A percentile compares a stretch with the other conserved stretches of the same genome.
Evolutionary conservation across 1,284 basidiomycete species (phyloP).

Genomic region (Rhodotorula sp.): DNA sequence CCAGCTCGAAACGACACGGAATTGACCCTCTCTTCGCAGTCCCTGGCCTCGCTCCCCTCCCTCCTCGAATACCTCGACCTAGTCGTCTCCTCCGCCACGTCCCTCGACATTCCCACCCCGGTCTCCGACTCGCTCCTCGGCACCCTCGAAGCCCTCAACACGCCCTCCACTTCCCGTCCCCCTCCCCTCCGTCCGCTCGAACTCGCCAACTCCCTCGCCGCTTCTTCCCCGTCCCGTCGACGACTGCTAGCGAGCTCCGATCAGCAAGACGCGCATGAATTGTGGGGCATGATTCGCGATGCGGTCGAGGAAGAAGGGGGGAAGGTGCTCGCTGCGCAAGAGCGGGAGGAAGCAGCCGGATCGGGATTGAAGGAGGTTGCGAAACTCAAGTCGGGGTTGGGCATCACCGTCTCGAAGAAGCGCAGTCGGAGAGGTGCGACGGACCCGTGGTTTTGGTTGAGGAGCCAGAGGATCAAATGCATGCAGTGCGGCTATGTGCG

Average conservation of each 20-base stretch:
- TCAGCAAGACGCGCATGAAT: slow-evolving; percentile 92
- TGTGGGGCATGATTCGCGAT: slow-evolving; percentile 87
- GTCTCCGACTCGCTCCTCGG: slow-evolving; percentile 67
- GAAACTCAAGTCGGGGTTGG: slow-evolving; percentile 1
- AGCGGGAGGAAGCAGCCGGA: background rate
- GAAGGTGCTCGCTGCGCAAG: slow-evolving; percentile 52
- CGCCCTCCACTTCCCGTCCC: slow-evolving; percentile 50
- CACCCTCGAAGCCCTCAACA: slow-evolving; percentile 31
- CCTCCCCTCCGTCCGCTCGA: slow-evolving; percentile 65
- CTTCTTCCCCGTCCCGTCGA: slow-evolving; percentile 55
- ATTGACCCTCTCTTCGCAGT: slow-evolving; percentile 4
- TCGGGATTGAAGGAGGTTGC: background rate
- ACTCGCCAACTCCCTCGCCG: slow-evolving; percentile 65
- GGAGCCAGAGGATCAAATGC: slow-evolving; percentile 76
- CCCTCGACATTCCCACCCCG: slow-evolving; percentile 63
- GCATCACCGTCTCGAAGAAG: slow-evolving; percentile 7
- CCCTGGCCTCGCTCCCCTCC: slow-evolving; percentile 50
- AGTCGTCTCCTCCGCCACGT: slow-evolving; percentile 11
- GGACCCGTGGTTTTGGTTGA: slow-evolving; percentile 67
- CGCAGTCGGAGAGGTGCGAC: background rate
- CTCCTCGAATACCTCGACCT: slow-evolving; percentile 53
- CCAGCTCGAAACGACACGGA: too few relatives aligned
- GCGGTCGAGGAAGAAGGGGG: slow-evolving; percentile 74
- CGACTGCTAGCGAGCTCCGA: slow-evolving; percentile 76
- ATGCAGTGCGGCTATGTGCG: slow-evolving; percentile 79